phyloP scores from a whole-genome alignment of 345 rosid species.

The Bruguiera gymnorhiza region DNA sequence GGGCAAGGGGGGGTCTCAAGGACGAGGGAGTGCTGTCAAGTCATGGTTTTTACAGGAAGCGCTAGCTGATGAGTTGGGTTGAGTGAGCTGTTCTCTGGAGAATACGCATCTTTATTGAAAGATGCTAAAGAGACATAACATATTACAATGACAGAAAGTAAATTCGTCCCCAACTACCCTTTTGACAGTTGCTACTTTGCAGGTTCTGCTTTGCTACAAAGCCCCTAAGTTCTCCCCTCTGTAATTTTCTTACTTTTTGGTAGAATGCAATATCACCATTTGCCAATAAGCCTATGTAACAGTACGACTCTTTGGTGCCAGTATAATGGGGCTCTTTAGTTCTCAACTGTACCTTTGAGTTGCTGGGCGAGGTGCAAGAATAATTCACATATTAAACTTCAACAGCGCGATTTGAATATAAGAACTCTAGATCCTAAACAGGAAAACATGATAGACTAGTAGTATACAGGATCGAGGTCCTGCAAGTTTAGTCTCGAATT shows the following conservation, averaged over 20 bases:
- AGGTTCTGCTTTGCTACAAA: constrained; percentile 10
- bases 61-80: constrained; percentile 15
- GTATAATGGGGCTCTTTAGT: too few relatives aligned
- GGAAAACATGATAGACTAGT: too few relatives aligned
- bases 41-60: constrained; percentile 13
- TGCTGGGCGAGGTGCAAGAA: too few relatives aligned
- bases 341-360: too few relatives aligned
- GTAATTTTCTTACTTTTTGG: constrained; percentile 4
- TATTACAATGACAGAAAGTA: constrained; percentile 35
- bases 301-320: background rate
- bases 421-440: too few relatives aligned
- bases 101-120: constrained; percentile 46
- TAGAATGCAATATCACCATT: background rate
- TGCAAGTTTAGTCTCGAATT: too few relatives aligned
- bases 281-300: constrained; percentile 11
- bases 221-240: background rate
- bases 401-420: too few relatives aligned
- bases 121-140: constrained; percentile 36
- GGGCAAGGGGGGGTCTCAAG: background rate
- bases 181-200: constrained; percentile 29
- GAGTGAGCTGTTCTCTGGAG: constrained; percentile 25
- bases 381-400: too few relatives aligned
- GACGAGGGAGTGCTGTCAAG: constrained; percentile 24
- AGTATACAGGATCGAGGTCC: too few relatives aligned
- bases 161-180: constrained; percentile 19